Percentiles rank a stretch among this genome's conserved stretches.
These are phyloP conservation scores for Camellia japonica DNA, from an alignment of 148 eudicot species.

Conservation along the genomic window DNA sequence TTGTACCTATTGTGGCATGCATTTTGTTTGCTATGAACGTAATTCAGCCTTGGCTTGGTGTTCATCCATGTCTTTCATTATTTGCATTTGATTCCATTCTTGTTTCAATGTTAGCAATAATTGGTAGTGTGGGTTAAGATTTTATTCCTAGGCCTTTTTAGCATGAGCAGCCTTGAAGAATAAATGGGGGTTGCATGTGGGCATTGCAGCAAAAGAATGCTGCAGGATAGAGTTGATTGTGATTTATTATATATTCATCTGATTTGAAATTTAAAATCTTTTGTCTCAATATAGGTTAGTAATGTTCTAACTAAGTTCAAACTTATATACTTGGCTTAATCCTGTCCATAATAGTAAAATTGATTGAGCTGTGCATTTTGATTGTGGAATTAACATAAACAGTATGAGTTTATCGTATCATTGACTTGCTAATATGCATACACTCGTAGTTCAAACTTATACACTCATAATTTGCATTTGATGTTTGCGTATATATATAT, in stretches of 20 bases:
- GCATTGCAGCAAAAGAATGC: neutral
- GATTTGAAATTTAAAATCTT: neutral
- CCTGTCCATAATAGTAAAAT: neutral
- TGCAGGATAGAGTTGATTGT: neutral
- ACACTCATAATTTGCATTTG: neutral
- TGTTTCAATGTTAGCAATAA: neutral
- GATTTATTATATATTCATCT: neutral
- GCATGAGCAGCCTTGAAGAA: neutral
- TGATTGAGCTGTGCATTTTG: neutral
- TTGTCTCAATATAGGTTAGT: neutral
- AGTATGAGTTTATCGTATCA: neutral
- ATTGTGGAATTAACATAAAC: neutral
- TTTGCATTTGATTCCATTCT: neutral
- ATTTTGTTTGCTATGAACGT: neutral
- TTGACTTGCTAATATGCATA: neutral
- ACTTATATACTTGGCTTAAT: neutral
- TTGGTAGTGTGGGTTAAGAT: neutral
- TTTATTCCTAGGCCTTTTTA: neutral
- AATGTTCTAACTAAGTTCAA: neutral
- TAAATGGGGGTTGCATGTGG: neutral
- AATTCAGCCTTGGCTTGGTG: neutral
- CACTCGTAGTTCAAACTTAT: no score
- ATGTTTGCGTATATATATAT: neutral
- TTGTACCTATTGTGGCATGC: no score
- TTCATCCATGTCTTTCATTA: neutral